Evolutionary conservation across 2,329 filamentous ascomycete genomes (phyloP), one percentile per base, ranked within the genome.

Genomic region (Sodiomyces alkalinus): DNA sequence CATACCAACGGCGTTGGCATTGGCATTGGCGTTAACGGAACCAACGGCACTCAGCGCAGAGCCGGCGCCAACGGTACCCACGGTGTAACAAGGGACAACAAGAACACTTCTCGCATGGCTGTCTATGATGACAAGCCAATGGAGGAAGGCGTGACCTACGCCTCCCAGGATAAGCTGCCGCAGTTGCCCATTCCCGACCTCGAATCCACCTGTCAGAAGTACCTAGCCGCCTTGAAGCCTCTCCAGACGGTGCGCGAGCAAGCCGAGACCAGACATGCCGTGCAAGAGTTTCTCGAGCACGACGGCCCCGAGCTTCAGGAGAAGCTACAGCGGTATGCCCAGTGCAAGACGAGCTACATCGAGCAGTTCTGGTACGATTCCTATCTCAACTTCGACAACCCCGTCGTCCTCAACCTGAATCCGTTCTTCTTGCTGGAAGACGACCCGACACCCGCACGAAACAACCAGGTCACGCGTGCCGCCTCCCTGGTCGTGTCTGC

Each of bases 281-380:
- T 92, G 1, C 63, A 77, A 8, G 83, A 93, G 17, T 96, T 96
- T 40, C 54, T 94, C 22, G 74, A 68, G 41, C 60, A 65, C 1
- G 86, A 94, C 37, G 90, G 90, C 0, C 81, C 80, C 0, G 73
- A 79, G 25, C 56, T 98, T 26, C 86, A 98, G 48, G 82, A 90
- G 35, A 86, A 79, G 51, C 56, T 96, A 32, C 90, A 86, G 59
- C 74, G 77, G 43, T 98, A 96, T 59, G 86, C 90, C 7, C 74
- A 73, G 27, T 83, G 80, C 24, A 87, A 86, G 56, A 82, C 82
- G 20, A 96, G 87, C 53, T 98, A 94, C 48, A 96, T 98, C 43
- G 90, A 96, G 49, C 90, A 98, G 45, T 98, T 98, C 44, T 98
- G 87, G 90, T 96, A 96, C 49, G 90, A 98, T 51, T 96, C 90